Conservation (phyloP, 1,284 basidiomycete species). For the Heterobasidion parviporum region DNA sequence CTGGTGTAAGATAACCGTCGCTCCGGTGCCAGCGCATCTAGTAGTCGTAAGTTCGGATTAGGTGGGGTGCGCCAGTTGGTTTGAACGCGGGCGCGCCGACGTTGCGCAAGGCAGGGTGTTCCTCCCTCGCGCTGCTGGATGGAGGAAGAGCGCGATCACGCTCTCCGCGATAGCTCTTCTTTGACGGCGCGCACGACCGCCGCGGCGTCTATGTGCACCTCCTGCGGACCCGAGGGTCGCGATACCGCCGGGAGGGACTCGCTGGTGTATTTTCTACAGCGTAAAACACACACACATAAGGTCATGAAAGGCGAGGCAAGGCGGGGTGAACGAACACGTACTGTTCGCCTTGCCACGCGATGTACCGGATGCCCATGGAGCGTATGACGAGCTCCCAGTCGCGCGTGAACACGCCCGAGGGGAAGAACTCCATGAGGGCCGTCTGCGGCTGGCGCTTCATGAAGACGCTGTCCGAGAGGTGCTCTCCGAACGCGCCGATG, state of each 20-base stretch:
- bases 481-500: conserved; percentile 64
- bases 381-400: conserved; percentile 59
- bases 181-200: conserved; percentile 36
- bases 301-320: not conserved
- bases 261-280: conserved; percentile 21
- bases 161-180: conserved; percentile 17
- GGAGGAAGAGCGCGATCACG: not conserved
- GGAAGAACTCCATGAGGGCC: conserved; percentile 79
- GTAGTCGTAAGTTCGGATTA: too few species aligned
- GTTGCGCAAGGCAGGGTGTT: too few species aligned
- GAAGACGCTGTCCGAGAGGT: conserved; percentile 67
- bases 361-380: conserved; percentile 63
- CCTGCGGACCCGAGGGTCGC: conserved; percentile 30
- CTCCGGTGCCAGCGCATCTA: too few species aligned
- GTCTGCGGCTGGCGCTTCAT: conserved; percentile 52
- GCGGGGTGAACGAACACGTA: conserved; percentile 18
- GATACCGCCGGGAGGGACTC: conserved; percentile 29
- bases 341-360: conserved; percentile 65
- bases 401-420: conserved; percentile 57
- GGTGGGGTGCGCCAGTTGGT: too few species aligned
- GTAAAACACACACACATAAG: not conserved
- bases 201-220: conserved; percentile 42
- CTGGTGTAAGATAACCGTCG: too few species aligned
- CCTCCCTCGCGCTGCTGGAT: too few species aligned
- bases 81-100: too few species aligned